Conservation (phyloP, 2,329 filamentous ascomycete genomes). For the Monosporascus ibericus region DNA sequence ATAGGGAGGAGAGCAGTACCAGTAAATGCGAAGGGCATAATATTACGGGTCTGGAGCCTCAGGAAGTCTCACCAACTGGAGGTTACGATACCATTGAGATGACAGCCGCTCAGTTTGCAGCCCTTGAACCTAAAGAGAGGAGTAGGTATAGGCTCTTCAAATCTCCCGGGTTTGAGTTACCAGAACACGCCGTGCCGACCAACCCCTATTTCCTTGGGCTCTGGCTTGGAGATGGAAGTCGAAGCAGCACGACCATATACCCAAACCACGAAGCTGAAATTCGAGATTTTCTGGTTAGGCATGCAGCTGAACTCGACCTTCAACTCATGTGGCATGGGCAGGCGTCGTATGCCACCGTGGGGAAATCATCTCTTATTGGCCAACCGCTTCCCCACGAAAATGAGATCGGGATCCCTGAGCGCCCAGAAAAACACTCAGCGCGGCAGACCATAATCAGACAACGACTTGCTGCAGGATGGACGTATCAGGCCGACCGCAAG, state of each 20-base stretch:
- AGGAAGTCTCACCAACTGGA: constrained; percentile 13
- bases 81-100: constrained; percentile 37
- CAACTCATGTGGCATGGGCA: not conserved
- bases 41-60: not conserved
- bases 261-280: not conserved
- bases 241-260: not conserved
- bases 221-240: constrained; percentile 14
- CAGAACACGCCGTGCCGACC: constrained; percentile 15
- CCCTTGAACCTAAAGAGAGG: constrained; percentile 30
- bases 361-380: too few relatives aligned
- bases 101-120: constrained; percentile 38
- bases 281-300: constrained; percentile 2
- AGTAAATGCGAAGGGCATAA: not conserved
- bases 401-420: too few relatives aligned
- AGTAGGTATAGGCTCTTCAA: constrained; percentile 29
- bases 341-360: too few relatives aligned
- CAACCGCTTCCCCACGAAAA: too few relatives aligned
- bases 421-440: too few relatives aligned
- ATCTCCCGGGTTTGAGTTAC: constrained; percentile 24
- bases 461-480: too few relatives aligned
- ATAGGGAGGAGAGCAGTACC: constrained; percentile 25
- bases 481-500: too few relatives aligned
- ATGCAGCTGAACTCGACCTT: constrained; percentile 5
- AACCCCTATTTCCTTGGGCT: constrained; percentile 15
- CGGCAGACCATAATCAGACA: too few relatives aligned